Evolutionary conservation across 2,329 filamentous ascomycete species (phyloP), one percentile per base, ranked within the genome.

Genomic region (Sporothrix euskadiensis): DNA sequence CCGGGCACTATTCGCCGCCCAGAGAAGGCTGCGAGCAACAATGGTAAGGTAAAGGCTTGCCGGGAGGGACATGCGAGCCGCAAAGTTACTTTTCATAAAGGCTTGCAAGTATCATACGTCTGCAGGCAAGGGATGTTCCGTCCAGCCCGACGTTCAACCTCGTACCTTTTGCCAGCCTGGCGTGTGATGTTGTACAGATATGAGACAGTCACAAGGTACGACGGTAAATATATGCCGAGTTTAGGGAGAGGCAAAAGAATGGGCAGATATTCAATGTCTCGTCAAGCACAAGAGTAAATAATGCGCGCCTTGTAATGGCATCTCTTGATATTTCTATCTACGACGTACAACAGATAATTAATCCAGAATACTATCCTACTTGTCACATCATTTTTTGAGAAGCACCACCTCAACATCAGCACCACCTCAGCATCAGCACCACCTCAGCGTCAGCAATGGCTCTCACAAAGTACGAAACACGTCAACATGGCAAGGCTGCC

Each of bases 181-280:
- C 16, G 2, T 59, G 52, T 56, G 12, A 1, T 19, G 2, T 6
- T 8, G 56, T 35, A 26, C 26, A 26, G 26, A 26, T 26, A 59
- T n/a, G 56, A 59, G 30, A 35, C 56, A 59, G 26, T 3, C 14
- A 19, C 32, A 69, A 56, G 52, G 22, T 16, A 56, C 54, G 30
- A 69, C 39, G 56, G 56, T 5, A 44, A 65, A 8, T 65, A 8
- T 65, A 65, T 26, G 35, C 59, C 59, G 59, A 65, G 41, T 41
- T 14, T 7, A 44, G 59, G 59, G 35, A 44, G 59, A 39, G 3
- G 30, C 14, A 2, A 49, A 49, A 49, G 44, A 49, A 49, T 49
- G 14, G 14, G 14, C 44, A 49, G 19, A 35, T 26, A 26, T 26
- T 26, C 1, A 1, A 26, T 26, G 19, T 14, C 14, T 49, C 44